These are phyloP conservation scores for Barnettozyma sp. DNA, from an alignment of 805 yeast genomes.

Conservation along the genomic window DNA sequence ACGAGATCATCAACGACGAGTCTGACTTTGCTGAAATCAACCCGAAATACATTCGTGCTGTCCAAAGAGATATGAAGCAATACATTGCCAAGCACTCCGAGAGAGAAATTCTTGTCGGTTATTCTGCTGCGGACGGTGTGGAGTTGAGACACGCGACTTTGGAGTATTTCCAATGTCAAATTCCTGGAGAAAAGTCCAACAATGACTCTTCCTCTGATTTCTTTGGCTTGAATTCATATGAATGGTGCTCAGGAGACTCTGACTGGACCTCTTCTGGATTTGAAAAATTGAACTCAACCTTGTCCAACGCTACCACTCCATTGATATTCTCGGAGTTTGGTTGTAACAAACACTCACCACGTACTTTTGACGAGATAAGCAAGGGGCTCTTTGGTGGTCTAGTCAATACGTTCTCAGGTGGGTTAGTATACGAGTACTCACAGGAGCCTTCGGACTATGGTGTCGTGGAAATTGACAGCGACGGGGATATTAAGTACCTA, in stretches of 20 bases:
- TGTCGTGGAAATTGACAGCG: slow-evolving; percentile 47
- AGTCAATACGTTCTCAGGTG: slow-evolving; percentile 69
- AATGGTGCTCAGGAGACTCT: slow-evolving; percentile 84
- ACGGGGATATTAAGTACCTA: slow-evolving; percentile 35
- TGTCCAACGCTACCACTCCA: slow-evolving; percentile 56
- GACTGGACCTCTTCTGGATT: slow-evolving; percentile 69
- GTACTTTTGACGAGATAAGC: slow-evolving; percentile 77
- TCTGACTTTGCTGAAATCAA: slow-evolving; percentile 49
- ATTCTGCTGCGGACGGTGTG: slow-evolving; percentile 84
- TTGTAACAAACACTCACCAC: slow-evolving; percentile 69
- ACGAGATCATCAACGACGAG: slow-evolving; percentile 83
- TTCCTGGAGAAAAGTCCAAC: slow-evolving; percentile 42
- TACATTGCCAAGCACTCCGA: slow-evolving; percentile 63
- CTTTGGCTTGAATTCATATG: slow-evolving; percentile 90
- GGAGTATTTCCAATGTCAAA: slow-evolving; percentile 77
- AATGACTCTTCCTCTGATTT: slow-evolving; percentile 74
- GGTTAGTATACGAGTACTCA: slow-evolving; percentile 86
- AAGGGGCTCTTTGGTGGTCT: slow-evolving; percentile 64
- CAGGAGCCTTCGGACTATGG: slow-evolving; percentile 77
- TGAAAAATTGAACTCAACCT: slow-evolving; percentile 47
- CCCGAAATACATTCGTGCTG: slow-evolving; percentile 82
- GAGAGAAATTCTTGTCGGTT: slow-evolving; percentile 88
- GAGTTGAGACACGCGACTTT: slow-evolving; percentile 67
- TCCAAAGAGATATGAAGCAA: slow-evolving; percentile 85
- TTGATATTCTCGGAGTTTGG: slow-evolving; percentile 74